Percentiles rank a stretch among this genome's conserved stretches.
Evolutionary conservation across 352 stramenopile genomes (phyloP).

Genomic region (Globisporangium canariense): DNA sequence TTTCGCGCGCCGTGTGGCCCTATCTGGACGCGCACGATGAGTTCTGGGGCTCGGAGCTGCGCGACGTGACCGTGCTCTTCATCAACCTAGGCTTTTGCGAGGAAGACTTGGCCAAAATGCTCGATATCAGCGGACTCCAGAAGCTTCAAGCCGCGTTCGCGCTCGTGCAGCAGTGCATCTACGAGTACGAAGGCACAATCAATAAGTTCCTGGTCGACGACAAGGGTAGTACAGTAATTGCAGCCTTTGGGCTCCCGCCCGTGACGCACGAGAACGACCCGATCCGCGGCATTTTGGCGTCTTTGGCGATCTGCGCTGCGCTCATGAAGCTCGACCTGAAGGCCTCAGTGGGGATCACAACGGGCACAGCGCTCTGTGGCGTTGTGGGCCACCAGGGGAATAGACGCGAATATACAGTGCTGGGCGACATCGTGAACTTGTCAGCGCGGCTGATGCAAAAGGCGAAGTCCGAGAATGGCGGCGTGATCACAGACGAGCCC

Average conservation of each 20-base stretch:
- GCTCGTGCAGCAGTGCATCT: conserved; percentile 88
- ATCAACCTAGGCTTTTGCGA: conserved; percentile 93
- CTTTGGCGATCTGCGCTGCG: conserved; percentile 79
- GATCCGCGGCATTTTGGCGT: conserved; percentile 86
- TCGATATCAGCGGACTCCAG: conserved; percentile 64
- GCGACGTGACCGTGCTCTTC: conserved; percentile 91
- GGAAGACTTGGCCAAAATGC: conserved; percentile 73
- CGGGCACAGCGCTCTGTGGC: conserved; percentile 89
- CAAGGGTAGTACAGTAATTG: conserved; percentile 92
- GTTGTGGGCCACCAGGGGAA: conserved; percentile 90
- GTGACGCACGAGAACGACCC: conserved; percentile 92
- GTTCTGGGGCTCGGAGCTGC: conserved; percentile 91
- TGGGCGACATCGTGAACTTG: conserved; percentile 94
- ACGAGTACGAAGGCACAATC: conserved; percentile 94
- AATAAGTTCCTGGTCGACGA: conserved; percentile 97
- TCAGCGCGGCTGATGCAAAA: conserved; percentile 91
- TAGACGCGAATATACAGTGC: conserved; percentile 91
- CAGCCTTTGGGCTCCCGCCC: conserved; percentile 89
- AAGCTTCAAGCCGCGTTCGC: conserved; percentile 77
- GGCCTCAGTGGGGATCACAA: conserved; percentile 90
- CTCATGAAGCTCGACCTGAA: conserved; percentile 65
- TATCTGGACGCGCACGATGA: conserved; percentile 91
- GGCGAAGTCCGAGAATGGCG: conserved; percentile 77
- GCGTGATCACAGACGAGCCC: conserved; percentile 85
- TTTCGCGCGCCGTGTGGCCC: conserved; percentile 89